Percentiles rank a stretch among this genome's conserved stretches.
phyloP scores from a whole-genome alignment of 2,329 filamentous ascomycete genomes.

The Ceratocystis harringtonii region DNA sequence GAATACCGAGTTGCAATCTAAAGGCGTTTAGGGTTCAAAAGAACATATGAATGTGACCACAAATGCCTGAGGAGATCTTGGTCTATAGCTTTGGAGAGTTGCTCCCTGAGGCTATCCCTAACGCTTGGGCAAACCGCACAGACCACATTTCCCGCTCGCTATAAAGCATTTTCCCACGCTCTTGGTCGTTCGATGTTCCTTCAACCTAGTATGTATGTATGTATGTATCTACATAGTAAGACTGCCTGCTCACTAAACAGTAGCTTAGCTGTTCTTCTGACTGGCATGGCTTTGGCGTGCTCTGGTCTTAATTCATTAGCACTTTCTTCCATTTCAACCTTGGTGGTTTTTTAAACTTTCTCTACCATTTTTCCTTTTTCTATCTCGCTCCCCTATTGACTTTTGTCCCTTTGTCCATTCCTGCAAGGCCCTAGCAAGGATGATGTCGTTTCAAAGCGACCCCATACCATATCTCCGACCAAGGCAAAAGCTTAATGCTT shows the following conservation, averaged over 20 bases:
- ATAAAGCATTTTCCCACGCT: background rate
- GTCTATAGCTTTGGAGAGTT: background rate
- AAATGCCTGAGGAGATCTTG: background rate
- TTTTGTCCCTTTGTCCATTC: background rate
- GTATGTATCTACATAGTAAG: background rate
- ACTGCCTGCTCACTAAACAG: background rate
- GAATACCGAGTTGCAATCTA: background rate
- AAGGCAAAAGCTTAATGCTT: background rate
- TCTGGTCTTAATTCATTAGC: constrained; percentile 4
- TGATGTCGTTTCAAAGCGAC: background rate
- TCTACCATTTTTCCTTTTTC: background rate
- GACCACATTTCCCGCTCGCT: background rate
- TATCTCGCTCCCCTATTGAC: background rate
- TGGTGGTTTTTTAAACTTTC: background rate
- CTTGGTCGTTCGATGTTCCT: background rate
- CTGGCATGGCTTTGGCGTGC: background rate
- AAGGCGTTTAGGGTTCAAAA: background rate
- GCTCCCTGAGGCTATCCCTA: background rate
- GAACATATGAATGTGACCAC: background rate
- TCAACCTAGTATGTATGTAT: background rate
- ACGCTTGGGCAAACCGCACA: background rate
- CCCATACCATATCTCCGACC: background rate
- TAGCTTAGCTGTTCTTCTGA: background rate
- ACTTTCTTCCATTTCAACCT: background rate
- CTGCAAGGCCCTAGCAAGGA: background rate